Evolutionary conservation across 1,139 yeast species (phyloP).

Genomic region (Protomyces lactucae-debilis): DNA sequence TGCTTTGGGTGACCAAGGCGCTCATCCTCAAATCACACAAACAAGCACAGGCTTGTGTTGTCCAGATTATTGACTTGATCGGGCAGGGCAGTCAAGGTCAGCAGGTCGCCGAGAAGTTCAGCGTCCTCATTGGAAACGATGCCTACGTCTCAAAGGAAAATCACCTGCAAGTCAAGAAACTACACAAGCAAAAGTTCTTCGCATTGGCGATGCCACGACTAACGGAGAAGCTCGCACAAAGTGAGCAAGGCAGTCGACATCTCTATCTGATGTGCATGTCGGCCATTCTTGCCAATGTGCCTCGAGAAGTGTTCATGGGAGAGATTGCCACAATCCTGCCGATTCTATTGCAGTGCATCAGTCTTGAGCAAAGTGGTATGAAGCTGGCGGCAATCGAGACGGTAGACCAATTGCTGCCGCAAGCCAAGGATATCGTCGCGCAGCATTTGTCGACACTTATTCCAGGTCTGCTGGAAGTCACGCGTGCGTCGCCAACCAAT

Average conservation of each 20-base stretch:
- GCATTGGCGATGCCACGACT: constrained; percentile 43
- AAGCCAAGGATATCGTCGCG: constrained; percentile 49
- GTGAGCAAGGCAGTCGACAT: constrained; percentile 37
- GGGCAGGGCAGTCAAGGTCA: constrained; percentile 39
- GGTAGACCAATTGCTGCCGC: constrained; percentile 48
- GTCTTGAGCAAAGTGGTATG: constrained; percentile 49
- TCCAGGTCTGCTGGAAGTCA: constrained; percentile 48
- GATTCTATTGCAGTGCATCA: constrained; percentile 61
- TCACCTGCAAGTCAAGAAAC: constrained; percentile 55
- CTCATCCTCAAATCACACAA: constrained; percentile 56
- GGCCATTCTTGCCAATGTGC: constrained; percentile 59
- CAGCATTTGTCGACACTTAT: constrained; percentile 55
- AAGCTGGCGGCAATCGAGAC: constrained; percentile 54
- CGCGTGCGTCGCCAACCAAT: constrained; percentile 17
- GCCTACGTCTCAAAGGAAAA: constrained; percentile 54
- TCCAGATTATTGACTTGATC: constrained; percentile 42
- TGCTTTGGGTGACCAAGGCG: constrained; percentile 70
- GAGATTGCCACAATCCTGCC: constrained; percentile 65
- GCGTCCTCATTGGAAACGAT: constrained; percentile 61
- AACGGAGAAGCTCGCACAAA: constrained; percentile 35
- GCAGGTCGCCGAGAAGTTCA: constrained; percentile 53
- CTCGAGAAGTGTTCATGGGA: constrained; percentile 55
- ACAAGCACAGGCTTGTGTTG: constrained; percentile 44
- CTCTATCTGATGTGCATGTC: constrained; percentile 63
- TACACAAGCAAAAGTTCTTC: constrained; percentile 77